Percentiles rank a stretch among this genome's conserved stretches.
Conservation (phyloP, 2,329 filamentous ascomycete genomes). For the Didymella sp. region DNA sequence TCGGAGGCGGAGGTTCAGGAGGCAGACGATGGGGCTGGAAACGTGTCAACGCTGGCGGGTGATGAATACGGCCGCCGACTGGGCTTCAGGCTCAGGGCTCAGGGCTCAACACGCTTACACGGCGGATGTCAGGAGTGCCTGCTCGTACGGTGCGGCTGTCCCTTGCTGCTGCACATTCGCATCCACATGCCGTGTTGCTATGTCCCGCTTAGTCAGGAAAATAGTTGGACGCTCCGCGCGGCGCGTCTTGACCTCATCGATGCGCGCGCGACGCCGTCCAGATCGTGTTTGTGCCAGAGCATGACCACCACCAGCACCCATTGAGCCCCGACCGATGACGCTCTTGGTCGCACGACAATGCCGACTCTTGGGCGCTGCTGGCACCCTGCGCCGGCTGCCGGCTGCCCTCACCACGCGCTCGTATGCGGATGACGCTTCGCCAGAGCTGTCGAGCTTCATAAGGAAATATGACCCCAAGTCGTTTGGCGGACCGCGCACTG, state of each 20-base stretch:
- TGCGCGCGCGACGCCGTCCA: neutral
- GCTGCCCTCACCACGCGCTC: neutral
- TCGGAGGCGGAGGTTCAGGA: constrained; percentile 14
- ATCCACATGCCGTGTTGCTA: constrained; percentile 19
- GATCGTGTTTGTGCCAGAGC: neutral
- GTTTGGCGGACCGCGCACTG: neutral
- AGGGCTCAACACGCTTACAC: constrained; percentile 6
- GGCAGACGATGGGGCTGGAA: constrained; percentile 10
- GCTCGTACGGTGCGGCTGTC: neutral
- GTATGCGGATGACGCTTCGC: neutral
- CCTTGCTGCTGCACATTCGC: neutral
- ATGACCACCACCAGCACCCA: constrained; percentile 30
- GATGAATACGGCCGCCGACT: neutral
- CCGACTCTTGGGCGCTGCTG: constrained; percentile 28
- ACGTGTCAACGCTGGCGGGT: constrained; percentile 22
- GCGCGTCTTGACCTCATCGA: neutral
- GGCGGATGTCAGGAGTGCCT: constrained; percentile 6
- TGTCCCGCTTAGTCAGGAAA: neutral
- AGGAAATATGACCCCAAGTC: neutral
- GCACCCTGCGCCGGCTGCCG: neutral
- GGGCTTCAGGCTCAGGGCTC: too few relatives aligned
- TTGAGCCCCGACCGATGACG: constrained; percentile 42
- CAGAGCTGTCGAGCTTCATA: neutral
- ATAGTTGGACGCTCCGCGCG: neutral
- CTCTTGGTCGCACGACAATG: constrained; percentile 40